phyloP scores from a whole-genome alignment of 768 basidiomycete genomes.

The Russula sp. region DNA sequence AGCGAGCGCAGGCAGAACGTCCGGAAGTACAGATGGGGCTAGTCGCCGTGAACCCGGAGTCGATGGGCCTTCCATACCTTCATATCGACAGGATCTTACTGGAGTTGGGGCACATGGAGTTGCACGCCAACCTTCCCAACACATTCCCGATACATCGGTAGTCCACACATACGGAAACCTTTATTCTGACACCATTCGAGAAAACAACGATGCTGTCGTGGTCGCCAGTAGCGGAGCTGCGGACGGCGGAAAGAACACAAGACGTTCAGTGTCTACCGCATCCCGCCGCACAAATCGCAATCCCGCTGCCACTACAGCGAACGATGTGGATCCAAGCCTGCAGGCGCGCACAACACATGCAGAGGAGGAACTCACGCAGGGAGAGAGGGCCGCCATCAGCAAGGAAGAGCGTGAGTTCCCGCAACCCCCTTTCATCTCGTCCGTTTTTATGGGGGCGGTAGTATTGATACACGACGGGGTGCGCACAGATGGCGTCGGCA shows the following conservation, averaged over 20 bases:
- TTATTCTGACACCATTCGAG: neutral
- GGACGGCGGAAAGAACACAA: neutral
- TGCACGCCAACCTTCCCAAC: neutral
- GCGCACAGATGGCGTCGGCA: slow-evolving; percentile 47
- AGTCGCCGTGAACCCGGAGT: neutral
- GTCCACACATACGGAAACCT: neutral
- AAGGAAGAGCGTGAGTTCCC: slow-evolving; percentile 45
- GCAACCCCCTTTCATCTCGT: neutral
- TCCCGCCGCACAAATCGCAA: slow-evolving; percentile 3
- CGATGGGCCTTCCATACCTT: neutral
- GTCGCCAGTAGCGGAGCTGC: neutral
- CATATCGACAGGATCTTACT: neutral
- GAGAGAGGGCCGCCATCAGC: slow-evolving; percentile 43
- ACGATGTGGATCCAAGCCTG: slow-evolving; percentile 32
- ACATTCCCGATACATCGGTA: neutral
- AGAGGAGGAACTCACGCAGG: slow-evolving; percentile 40
- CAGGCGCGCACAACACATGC: slow-evolving; percentile 40
- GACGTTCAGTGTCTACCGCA: neutral
- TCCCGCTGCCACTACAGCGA: slow-evolving; percentile 41
- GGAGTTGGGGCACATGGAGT: no score
- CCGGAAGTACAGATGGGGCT: neutral
- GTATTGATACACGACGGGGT: neutral
- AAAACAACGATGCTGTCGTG: neutral
- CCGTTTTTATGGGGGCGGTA: neutral
- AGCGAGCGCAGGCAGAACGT: neutral